Percentiles rank a stretch among this genome's conserved stretches.
Evolutionary conservation across 1,284 basidiomycete species (phyloP).

Genomic region (Wolfiporia cocos): DNA sequence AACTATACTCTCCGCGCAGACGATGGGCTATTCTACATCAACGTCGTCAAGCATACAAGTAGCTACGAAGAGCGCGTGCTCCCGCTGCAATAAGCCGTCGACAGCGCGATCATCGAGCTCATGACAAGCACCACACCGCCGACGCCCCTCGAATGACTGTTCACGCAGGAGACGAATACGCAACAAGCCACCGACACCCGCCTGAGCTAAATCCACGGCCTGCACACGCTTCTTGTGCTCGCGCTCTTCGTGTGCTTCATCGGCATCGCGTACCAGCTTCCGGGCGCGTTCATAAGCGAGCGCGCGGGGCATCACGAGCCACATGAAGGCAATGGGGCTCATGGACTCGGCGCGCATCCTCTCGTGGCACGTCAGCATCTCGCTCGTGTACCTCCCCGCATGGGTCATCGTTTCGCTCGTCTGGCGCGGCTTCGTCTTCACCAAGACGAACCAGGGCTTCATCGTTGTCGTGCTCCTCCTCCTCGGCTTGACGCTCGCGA

Average conservation of each 20-base stretch:
- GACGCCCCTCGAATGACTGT: conserved; percentile 66
- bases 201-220: conserved; percentile 53
- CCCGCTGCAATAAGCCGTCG: conserved; percentile 75
- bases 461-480: conserved; percentile 62
- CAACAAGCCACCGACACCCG: conserved; percentile 49
- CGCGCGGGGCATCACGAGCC: conserved; percentile 56
- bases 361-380: conserved; percentile 62
- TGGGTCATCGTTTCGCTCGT: conserved; percentile 60
- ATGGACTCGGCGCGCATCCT: conserved; percentile 58
- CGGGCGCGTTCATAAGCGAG: conserved; percentile 59
- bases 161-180: conserved; percentile 58
- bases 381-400: conserved; percentile 51
- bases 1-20: conserved; percentile 75
- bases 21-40: conserved; percentile 54
- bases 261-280: conserved; percentile 68
- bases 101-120: conserved; percentile 64
- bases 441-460: conserved; percentile 50
- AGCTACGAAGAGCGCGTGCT: conserved; percentile 66
- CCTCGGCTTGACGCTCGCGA: conserved; percentile 43
- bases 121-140: conserved; percentile 45
- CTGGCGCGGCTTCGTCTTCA: conserved; percentile 67
- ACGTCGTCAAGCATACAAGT: conserved; percentile 58
- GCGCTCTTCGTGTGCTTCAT: conserved; percentile 61
- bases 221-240: conserved; percentile 55
- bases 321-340: conserved; percentile 73